A percentile compares a stretch with the other conserved stretches of the same genome.
Evolutionary conservation across 202 grass and related monocot genomes (phyloP).

Genomic region (Panicum hallii): DNA sequence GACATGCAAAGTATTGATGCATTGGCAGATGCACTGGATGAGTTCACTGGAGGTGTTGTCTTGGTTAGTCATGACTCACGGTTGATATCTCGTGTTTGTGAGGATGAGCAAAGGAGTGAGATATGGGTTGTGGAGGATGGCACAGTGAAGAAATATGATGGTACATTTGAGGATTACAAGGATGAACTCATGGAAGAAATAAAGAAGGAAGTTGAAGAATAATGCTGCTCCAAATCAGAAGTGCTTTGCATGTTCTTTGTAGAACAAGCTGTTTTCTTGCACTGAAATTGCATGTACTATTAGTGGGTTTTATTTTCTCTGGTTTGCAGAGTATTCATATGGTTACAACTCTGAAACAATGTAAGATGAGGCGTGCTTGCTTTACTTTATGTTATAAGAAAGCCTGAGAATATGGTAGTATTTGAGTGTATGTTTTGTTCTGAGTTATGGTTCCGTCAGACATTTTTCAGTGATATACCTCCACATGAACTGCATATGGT

Average conservation of each 20-base stretch:
- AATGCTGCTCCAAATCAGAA: background rate
- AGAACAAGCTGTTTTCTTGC: conserved; percentile 24
- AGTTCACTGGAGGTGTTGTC: conserved; percentile 60
- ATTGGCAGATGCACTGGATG: conserved; percentile 61
- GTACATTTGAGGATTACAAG: conserved; percentile 68
- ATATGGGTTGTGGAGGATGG: conserved; percentile 74
- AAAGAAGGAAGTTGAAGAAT: conserved; percentile 52
- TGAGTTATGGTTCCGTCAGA: background rate
- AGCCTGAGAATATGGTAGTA: background rate
- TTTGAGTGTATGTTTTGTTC: conserved; percentile 13
- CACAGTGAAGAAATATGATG: conserved; percentile 56
- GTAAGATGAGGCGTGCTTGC: conserved; percentile 19
- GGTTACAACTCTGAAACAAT: conserved; percentile 10
- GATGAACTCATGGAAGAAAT: conserved; percentile 67
- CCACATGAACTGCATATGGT: background rate
- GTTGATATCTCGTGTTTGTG: conserved; percentile 65
- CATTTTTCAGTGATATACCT: background rate
- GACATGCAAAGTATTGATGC: conserved; percentile 72
- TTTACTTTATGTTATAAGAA: conserved; percentile 29
- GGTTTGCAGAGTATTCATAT: conserved; percentile 41
- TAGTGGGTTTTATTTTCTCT: conserved; percentile 17
- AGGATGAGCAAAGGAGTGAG: conserved; percentile 62
- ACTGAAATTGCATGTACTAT: conserved; percentile 36
- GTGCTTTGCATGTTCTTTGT: conserved; percentile 20
- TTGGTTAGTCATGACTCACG: conserved; percentile 67